These are phyloP conservation scores for Lyophyllum decastes DNA, from an alignment of 768 basidiomycete species.

Conservation along the genomic window DNA sequence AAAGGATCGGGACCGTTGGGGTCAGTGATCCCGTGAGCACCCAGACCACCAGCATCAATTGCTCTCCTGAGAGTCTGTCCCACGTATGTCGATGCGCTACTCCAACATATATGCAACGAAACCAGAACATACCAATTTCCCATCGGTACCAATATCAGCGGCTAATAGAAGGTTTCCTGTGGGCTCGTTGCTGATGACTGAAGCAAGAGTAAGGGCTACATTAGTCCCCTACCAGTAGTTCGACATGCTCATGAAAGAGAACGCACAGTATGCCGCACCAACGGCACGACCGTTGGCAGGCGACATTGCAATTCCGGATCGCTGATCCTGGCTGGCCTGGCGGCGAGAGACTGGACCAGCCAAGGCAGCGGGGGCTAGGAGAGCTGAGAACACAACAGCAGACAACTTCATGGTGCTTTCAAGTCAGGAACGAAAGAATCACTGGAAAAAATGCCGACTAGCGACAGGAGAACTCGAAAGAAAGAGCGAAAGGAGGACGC, in stretches of 20 bases:
- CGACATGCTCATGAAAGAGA: neutral
- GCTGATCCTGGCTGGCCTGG: neutral
- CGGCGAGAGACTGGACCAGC: constrained; percentile 12
- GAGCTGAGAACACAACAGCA: constrained; percentile 9
- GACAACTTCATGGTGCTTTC: constrained; percentile 16
- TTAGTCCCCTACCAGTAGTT: neutral
- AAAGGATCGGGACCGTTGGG: constrained; percentile 38
- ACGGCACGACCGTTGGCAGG: constrained; percentile 7
- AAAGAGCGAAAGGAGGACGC: neutral
- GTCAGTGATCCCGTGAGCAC: constrained; percentile 34
- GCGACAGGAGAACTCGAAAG: neutral
- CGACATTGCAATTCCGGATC: constrained; percentile 8
- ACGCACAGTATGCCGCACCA: constrained; percentile 22
- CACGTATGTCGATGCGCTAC: neutral
- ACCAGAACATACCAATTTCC: constrained; percentile 32
- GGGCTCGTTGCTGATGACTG: constrained; percentile 54
- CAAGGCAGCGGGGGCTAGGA: constrained; percentile 12
- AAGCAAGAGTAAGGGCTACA: neutral
- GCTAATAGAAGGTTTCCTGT: constrained; percentile 45
- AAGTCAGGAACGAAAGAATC: neutral
- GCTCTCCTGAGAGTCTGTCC: constrained; percentile 29
- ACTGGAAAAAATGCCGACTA: constrained; percentile 3
- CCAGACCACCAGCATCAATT: constrained; percentile 32
- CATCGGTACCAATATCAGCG: constrained; percentile 41
- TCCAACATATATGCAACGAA: neutral